Conservation (phyloP, 2,329 filamentous ascomycete genomes). For the Fusarium continuum region DNA sequence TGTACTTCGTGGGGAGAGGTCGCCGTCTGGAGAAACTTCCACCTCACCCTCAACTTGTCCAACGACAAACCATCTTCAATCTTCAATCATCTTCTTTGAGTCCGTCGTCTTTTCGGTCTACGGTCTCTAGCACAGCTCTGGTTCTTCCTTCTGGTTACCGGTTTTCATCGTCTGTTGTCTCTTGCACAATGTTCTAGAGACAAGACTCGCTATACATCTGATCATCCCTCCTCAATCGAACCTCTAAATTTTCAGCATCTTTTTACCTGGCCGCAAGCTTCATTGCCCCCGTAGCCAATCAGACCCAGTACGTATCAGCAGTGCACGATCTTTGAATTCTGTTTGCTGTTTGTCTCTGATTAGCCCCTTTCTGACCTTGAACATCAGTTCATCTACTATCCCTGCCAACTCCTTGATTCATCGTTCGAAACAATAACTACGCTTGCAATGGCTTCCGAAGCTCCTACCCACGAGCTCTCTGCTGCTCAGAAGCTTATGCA, state of each 20-base stretch:
- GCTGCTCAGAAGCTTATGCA: conserved; percentile 71
- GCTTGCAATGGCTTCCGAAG: conserved; percentile 55
- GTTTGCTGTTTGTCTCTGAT: not conserved
- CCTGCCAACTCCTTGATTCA: conserved; percentile 17
- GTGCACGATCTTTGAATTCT: not conserved
- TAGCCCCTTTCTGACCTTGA: conserved; percentile 21
- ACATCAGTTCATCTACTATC: conserved; percentile 13
- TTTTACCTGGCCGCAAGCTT: conserved; percentile 37
- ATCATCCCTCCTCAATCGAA: conserved; percentile 38
- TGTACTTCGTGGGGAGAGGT: conserved; percentile 43
- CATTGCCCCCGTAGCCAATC: conserved; percentile 35
- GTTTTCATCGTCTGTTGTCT: conserved; percentile 48
- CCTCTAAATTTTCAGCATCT: conserved; percentile 22
- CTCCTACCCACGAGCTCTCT: conserved; percentile 57
- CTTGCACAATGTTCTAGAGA: conserved; percentile 54
- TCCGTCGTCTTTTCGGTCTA: conserved; percentile 36
- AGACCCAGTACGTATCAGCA: conserved; percentile 18
- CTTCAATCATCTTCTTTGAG: conserved; percentile 39
- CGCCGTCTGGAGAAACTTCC: conserved; percentile 51
- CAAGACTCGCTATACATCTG: conserved; percentile 42
- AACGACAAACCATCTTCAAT: conserved; percentile 41
- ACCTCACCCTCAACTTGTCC: conserved; percentile 52
- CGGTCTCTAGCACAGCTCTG: conserved; percentile 51
- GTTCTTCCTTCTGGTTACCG: conserved; percentile 54
- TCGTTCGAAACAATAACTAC: conserved; percentile 21